phyloP scores from a whole-genome alignment of 1,284 basidiomycete genomes.

The Microbotryum lychnidis-dioicae region DNA sequence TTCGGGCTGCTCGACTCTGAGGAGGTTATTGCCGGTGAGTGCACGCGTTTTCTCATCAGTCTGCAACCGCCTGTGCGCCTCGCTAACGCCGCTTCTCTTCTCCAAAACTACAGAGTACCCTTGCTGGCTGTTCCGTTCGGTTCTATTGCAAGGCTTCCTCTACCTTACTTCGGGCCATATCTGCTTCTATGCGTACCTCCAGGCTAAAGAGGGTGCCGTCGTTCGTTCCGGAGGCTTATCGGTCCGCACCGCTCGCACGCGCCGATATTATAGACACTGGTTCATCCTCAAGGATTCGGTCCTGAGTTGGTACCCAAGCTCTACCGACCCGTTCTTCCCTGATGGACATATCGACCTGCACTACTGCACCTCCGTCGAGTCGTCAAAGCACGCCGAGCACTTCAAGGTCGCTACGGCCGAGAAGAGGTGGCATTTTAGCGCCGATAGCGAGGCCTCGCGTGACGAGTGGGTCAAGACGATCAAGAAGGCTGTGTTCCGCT shows the following conservation, averaged over 20 bases:
- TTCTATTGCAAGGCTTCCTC: constrained; percentile 86
- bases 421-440: constrained; percentile 38
- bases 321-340: constrained; percentile 91
- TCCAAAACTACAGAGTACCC: constrained; percentile 23
- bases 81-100: constrained; percentile 51
- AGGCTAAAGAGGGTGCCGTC: constrained; percentile 69
- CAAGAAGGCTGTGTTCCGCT: constrained; percentile 78
- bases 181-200: constrained; percentile 96
- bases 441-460: constrained; percentile 35
- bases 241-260: constrained; percentile 50
- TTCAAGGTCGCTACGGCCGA: constrained; percentile 39
- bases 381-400: constrained; percentile 43
- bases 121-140: constrained; percentile 53
- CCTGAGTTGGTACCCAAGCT: constrained; percentile 89
- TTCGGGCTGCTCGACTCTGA: constrained; percentile 69
- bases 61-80: constrained; percentile 58
- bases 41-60: constrained; percentile 22
- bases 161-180: constrained; percentile 85
- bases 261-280: constrained; percentile 87
- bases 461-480: constrained; percentile 79
- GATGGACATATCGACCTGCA: constrained; percentile 88
- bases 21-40: constrained; percentile 70
- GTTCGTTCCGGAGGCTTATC: constrained; percentile 55
- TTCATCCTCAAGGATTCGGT: constrained; percentile 88
- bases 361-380: constrained; percentile 80